A percentile compares a stretch with the other conserved stretches of the same genome.
Conservation (phyloP, 306 rosid species). For the Cucumis melo region DNA sequence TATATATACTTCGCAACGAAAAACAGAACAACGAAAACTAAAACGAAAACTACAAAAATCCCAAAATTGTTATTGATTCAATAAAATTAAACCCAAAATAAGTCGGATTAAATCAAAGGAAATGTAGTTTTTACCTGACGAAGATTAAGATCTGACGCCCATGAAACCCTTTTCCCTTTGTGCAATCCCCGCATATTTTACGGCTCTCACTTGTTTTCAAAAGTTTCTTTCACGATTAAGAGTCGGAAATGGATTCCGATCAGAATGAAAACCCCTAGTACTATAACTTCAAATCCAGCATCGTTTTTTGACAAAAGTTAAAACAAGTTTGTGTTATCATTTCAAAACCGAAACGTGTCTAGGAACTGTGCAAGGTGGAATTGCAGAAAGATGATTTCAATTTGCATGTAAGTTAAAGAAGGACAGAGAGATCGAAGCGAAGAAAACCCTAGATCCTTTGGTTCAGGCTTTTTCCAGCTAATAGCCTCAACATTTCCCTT, state of each 20-base stretch:
- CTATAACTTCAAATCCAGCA: neutral
- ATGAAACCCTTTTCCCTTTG: conserved; percentile 64
- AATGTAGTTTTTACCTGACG: conserved; percentile 67
- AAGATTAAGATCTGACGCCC: conserved; percentile 80
- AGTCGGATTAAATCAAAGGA: conserved; percentile 13
- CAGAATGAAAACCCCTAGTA: neutral
- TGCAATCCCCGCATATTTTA: conserved; percentile 65
- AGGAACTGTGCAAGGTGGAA: neutral
- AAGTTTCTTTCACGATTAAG: neutral
- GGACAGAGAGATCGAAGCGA: conserved; percentile 12
- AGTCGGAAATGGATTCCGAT: neutral
- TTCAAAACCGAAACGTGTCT: neutral
- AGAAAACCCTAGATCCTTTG: conserved; percentile 31
- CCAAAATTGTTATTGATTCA: neutral
- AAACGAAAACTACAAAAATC: neutral
- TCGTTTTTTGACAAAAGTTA: neutral
- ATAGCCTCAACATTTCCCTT: neutral
- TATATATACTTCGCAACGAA: neutral
- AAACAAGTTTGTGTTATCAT: neutral
- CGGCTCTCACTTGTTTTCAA: neutral
- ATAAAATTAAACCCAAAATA: conserved; percentile 12
- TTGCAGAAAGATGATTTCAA: neutral
- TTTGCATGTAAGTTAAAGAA: neutral
- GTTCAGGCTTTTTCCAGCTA: conserved; percentile 9
- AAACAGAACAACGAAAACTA: neutral